Evolutionary conservation across 495 filamentous ascomycete genomes (phyloP), one percentile per base, ranked within the genome.

Genomic region (Oidiodendron maius): DNA sequence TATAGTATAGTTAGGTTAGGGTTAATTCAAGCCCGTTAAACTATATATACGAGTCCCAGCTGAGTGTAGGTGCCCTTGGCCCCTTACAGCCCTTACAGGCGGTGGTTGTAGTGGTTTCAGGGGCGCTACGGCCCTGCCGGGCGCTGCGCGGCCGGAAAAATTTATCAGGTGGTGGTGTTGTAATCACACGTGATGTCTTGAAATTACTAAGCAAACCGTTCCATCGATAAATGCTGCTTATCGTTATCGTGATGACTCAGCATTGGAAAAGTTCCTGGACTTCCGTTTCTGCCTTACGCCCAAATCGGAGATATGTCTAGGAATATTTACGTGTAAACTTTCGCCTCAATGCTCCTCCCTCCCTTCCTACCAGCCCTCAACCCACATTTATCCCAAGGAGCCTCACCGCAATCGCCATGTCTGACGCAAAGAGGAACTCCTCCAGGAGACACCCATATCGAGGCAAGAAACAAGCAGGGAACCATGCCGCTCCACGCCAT

Each of bases 381-480:
- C 37, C n/a, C 18, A 32, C 4, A 13, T 37, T 2, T 28, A 15
- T 36, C 28, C 48, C 24, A 4, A 23, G 15, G 22, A 44, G 10
- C 13, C 37, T 6, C 12, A 18, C 18, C 25, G 10, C 25, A 22
- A 38, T 38, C 32, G 21, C 35, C 9, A 47, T 38, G 35, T 32
- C 34, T 38, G 44, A 47, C 25, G 6, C 30, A 37, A 47, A 47
- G 30, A 47, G 44, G 36, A 23, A 38, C n/a, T 13, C 44, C 22
- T 30, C 44, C 32, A 47, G 21, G 25, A 11, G 44, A 34, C 44
- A 47, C 34, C 34, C 34, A 13, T 24, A 24, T 21, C 11, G 44
- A 21, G 23, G 13, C 23, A 47, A 47, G 16, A 38, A 37, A 24
- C 30, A 13, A 9, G 25, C 39, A 6, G 24, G 32, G 5, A 22